Evolutionary conservation across 2,329 filamentous ascomycete species (phyloP), one percentile per base, ranked within the genome.

Genomic region (Grosmannia clavigera): DNA sequence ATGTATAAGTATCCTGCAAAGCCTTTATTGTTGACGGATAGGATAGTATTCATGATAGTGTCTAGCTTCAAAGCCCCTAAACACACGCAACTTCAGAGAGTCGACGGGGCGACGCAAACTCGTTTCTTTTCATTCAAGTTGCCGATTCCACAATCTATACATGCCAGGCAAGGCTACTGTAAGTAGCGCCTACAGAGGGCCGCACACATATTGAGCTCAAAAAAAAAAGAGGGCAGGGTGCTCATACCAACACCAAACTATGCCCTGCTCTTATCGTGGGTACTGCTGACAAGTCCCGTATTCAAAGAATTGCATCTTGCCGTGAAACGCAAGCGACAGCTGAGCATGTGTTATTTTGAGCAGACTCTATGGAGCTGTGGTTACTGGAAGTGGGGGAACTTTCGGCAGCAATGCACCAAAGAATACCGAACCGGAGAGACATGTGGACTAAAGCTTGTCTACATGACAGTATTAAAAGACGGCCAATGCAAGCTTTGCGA

Each of bases 341-440:
- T 46, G 22, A 79, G 70, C 67, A 96, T 97, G 92, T 96, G 92
- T 78, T 96, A 94, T 80, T 97, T 92, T 79, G 91, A 96, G 69
- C 88, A 92, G 75, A 90, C 87, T 72, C 82, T 84, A 67, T 96
- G 88, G 81, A 74, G 74, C 61, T 97, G 92, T 76, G 88, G 88
- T 69, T 92, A 90, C 80, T 96, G 88, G 86, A 90, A 91, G 74
- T 97, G 92, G 92, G 88, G 90, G 66, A 87, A 87, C 76, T 96
- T 96, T 78, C 85, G 88, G 66, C 83, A 92, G 73, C 92, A 95
- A 72, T 97, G 92, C 81, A 86, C 88, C 73, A 91, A 90, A 74
- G 92, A 96, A 73, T 95, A 95, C 76, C 88, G 92, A 65, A 96
- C 89, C 66, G 92, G 92, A 68, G 92, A 97, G 79, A 96, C 92